These are phyloP conservation scores for Russula lepida DNA, from an alignment of 768 basidiomycete genomes.

Conservation along the genomic window DNA sequence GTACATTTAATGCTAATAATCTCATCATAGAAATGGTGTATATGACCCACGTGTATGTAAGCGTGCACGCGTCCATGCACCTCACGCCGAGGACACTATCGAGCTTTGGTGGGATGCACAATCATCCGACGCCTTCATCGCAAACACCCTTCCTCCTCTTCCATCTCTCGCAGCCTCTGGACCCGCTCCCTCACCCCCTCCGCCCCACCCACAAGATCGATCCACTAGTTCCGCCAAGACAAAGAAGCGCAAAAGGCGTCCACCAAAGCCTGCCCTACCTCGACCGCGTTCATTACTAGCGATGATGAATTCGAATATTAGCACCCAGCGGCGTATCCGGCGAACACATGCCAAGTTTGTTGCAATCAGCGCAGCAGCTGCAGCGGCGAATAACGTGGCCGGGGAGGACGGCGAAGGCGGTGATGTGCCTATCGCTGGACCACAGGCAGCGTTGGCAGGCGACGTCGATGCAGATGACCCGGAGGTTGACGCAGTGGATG, in stretches of 20 bases:
- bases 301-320: conserved; percentile 70
- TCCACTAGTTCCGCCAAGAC: conserved; percentile 22
- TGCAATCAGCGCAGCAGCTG: conserved; percentile 39
- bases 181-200: conserved; percentile 22
- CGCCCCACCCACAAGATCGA: conserved; percentile 15
- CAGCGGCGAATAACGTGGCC: conserved; percentile 26
- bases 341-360: conserved; percentile 66
- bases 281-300: conserved; percentile 41
- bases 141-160: conserved; percentile 19
- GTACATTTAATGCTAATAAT: neutral
- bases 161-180: conserved; percentile 19
- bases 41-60: conserved; percentile 48
- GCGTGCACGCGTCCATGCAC: conserved; percentile 42
- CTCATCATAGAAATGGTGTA: conserved; percentile 24
- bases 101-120: conserved; percentile 22
- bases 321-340: conserved; percentile 62
- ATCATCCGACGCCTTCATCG: conserved; percentile 17
- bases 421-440: neutral
- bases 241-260: conserved; percentile 30
- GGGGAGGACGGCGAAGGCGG: conserved; percentile 25
- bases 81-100: conserved; percentile 7
- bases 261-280: conserved; percentile 24
- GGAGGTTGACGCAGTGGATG: conserved; percentile 47
- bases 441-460: conserved; percentile 1
- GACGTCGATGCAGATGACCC: conserved; percentile 24